Conservation (phyloP, 2,329 filamentous ascomycete species). For the Mariannaea sp. region DNA sequence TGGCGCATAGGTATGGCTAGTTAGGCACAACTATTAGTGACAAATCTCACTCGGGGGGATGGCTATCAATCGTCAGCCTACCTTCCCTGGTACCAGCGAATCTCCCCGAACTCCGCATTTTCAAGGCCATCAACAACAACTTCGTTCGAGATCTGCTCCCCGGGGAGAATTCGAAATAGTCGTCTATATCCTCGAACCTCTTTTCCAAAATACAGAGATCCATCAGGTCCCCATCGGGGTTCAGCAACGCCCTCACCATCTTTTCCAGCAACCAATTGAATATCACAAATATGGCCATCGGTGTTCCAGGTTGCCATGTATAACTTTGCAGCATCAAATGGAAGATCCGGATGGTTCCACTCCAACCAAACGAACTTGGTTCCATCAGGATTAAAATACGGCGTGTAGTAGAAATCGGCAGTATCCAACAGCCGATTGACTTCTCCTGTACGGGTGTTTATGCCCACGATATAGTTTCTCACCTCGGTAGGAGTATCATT, state of each 20-base stretch:
- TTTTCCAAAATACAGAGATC: conserved; percentile 52
- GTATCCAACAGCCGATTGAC: conserved; percentile 47
- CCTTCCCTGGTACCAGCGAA: conserved; percentile 41
- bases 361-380: conserved; percentile 56
- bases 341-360: conserved; percentile 60
- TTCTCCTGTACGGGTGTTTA: conserved; percentile 48
- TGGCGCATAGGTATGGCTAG: conserved; percentile 47
- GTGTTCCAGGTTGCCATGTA: conserved; percentile 49
- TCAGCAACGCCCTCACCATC: conserved; percentile 52
- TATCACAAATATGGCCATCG: conserved; percentile 40
- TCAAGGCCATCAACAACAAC: conserved; percentile 47
- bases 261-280: conserved; percentile 48
- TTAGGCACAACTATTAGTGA: conserved; percentile 27
- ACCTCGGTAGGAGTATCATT: conserved; percentile 41
- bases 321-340: conserved; percentile 54
- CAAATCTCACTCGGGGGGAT: too few relatives aligned
- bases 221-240: conserved; percentile 56
- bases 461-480: conserved; percentile 47
- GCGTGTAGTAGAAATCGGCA: conserved; percentile 59
- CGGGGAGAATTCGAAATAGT: conserved; percentile 47
- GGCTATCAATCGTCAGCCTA: conserved; percentile 22
- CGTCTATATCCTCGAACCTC: conserved; percentile 54
- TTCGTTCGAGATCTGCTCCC: conserved; percentile 32
- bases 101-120: conserved; percentile 47
- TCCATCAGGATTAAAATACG: conserved; percentile 54